phyloP scores from a whole-genome alignment of 192 early-diverging fungal genomes.

The Podila verticillata region DNA sequence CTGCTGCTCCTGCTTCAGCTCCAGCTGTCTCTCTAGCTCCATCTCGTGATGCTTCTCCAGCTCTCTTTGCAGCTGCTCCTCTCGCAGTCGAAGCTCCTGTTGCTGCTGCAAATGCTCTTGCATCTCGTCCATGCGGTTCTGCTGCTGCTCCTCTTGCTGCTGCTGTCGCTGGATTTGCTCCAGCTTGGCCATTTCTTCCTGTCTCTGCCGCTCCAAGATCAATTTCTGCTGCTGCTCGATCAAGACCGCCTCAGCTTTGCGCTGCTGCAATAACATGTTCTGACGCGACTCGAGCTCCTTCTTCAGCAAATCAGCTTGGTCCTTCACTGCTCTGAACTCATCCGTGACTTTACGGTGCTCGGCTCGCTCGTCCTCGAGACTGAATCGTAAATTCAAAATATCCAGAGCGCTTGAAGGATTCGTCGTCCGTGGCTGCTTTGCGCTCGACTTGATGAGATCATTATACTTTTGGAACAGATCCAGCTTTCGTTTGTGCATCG shows the following conservation, averaged over 20 bases:
- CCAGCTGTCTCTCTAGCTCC: slow-evolving; percentile 35
- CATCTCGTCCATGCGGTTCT: slow-evolving; percentile 13
- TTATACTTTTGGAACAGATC: slow-evolving; percentile 14
- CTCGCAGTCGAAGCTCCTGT: slow-evolving; percentile 5
- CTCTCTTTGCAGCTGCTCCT: slow-evolving; percentile 10
- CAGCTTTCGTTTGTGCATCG: slow-evolving; percentile 15
- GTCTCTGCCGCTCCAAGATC: slow-evolving; percentile 30
- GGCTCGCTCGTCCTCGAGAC: slow-evolving; percentile 22
- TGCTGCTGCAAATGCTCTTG: slow-evolving; percentile 13
- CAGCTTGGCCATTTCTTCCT: slow-evolving; percentile 23
- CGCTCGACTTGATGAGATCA: slow-evolving; percentile 10
- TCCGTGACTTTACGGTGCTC: slow-evolving; percentile 7
- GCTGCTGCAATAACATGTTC: slow-evolving; percentile 15
- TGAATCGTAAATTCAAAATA: slow-evolving; percentile 13
- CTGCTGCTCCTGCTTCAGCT: slow-evolving; percentile 24
- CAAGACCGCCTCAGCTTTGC: slow-evolving; percentile 23
- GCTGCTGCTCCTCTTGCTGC: slow-evolving; percentile 17
- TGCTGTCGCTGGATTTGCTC: slow-evolving; percentile 13
- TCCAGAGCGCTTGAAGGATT: slow-evolving; percentile 28
- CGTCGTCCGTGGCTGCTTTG: slow-evolving; percentile 10
- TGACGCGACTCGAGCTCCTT: slow-evolving; percentile 32
- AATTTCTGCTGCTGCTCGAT: slow-evolving; percentile 42
- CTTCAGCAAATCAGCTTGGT: slow-evolving; percentile 5
- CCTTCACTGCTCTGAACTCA: slow-evolving; percentile 7
- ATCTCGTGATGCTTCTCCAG: slow-evolving; percentile 6